These are phyloP conservation scores for Aquilaria yunnanensis DNA, from an alignment of 345 rosid genomes.

Conservation along the genomic window DNA sequence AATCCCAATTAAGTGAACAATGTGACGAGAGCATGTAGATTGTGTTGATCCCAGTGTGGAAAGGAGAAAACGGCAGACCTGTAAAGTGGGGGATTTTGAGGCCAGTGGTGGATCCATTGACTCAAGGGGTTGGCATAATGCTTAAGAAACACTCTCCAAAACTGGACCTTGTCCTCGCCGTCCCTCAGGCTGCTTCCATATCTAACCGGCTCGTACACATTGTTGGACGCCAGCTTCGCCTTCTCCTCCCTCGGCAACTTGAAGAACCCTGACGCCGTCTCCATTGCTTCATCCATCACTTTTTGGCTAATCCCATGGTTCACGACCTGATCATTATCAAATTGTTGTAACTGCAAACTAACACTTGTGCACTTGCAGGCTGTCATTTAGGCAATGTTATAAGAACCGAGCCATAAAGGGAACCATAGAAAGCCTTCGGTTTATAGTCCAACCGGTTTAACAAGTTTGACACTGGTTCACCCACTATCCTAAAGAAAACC, in stretches of 20 bases:
- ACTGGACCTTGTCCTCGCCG: slow-evolving; percentile 42
- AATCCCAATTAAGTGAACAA: too few species aligned
- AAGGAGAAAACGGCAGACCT: slow-evolving; percentile 19
- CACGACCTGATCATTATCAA: slow-evolving; percentile 29
- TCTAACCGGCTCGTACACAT: slow-evolving; percentile 52
- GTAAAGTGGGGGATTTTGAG: slow-evolving; percentile 49
- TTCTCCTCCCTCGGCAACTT: slow-evolving; percentile 39
- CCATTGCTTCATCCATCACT: slow-evolving; percentile 41
- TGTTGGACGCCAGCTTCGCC: slow-evolving; percentile 40
- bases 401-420: neutral
- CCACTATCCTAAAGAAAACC: too few species aligned
- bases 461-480: too few species aligned
- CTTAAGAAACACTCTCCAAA: slow-evolving; percentile 67
- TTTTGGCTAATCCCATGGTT: slow-evolving; percentile 51
- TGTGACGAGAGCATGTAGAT: too few species aligned
- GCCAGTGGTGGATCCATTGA: slow-evolving; percentile 52
- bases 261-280: slow-evolving; percentile 36
- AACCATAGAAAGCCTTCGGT: neutral
- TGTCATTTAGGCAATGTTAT: too few species aligned
- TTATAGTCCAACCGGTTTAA: too few species aligned
- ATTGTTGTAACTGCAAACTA: too few species aligned
- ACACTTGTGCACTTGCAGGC: too few species aligned
- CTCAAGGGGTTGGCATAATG: slow-evolving; percentile 64
- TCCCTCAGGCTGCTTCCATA: slow-evolving; percentile 53
- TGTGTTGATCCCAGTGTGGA: too few species aligned